Conservation (phyloP, 2,329 filamentous ascomycete genomes). For the Colletotrichum brevisporum region DNA sequence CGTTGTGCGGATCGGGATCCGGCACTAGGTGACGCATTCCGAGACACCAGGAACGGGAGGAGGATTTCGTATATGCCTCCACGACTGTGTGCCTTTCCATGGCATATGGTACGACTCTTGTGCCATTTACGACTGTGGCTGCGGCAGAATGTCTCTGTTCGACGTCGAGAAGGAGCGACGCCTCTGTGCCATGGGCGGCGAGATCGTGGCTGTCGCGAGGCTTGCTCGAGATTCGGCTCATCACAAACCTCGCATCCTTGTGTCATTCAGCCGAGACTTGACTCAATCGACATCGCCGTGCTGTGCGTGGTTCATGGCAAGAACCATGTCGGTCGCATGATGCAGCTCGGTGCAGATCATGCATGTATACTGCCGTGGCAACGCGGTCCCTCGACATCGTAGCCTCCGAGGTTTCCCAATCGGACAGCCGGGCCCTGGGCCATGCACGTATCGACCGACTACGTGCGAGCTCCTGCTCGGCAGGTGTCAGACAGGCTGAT, state of each 20-base stretch:
- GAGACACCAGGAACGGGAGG: constrained; percentile 5
- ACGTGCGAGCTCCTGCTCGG: not conserved
- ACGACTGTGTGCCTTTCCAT: not conserved
- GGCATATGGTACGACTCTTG: not conserved
- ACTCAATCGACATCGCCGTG: not conserved
- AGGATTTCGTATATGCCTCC: constrained; percentile 7
- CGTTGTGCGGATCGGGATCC: not conserved
- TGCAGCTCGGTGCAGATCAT: not conserved
- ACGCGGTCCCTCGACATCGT: constrained; percentile 1
- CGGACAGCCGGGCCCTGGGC: not conserved
- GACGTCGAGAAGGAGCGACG: not conserved
- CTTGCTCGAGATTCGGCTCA: not conserved
- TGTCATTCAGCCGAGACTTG: constrained; percentile 13
- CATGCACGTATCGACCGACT: constrained; percentile 8
- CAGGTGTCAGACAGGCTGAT: constrained; percentile 28
- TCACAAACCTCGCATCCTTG: constrained; percentile 1
- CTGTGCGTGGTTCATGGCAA: not conserved
- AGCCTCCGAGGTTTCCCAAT: constrained; percentile 24
- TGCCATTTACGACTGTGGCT: constrained; percentile 14
- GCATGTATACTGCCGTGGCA: constrained; percentile 19
- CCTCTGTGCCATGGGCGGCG: not conserved
- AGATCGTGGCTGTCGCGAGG: not conserved
- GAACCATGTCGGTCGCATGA: constrained; percentile 1
- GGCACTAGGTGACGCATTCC: not conserved
- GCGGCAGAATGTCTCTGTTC: constrained; percentile 30